phyloP scores from a whole-genome alignment of 495 filamentous ascomycete species.

The Platismatia glauca region DNA sequence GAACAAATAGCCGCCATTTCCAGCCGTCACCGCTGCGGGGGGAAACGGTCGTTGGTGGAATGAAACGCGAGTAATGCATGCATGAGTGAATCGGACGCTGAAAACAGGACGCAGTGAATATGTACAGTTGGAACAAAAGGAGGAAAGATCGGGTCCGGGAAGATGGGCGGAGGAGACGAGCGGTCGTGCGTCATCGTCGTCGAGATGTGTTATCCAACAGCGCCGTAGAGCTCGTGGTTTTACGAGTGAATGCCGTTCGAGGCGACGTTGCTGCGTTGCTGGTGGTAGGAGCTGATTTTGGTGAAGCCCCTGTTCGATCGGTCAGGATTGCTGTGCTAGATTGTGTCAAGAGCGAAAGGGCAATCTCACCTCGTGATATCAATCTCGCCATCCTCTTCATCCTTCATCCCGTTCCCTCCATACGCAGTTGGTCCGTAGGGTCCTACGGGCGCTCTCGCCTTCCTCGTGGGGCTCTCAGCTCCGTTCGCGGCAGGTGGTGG shows the following conservation, averaged over 20 bases:
- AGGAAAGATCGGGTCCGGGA: not conserved
- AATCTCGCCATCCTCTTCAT: conserved; percentile 51
- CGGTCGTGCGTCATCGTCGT: not conserved
- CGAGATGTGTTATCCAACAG: not conserved
- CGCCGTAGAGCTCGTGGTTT: not conserved
- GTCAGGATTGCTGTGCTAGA: conserved; percentile 12
- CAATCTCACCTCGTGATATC: conserved; percentile 55
- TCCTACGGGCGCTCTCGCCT: conserved; percentile 1
- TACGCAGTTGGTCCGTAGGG: conserved; percentile 12
- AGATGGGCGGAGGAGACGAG: not conserved
- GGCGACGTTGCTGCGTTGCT: conserved; percentile 40
- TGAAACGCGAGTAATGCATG: not conserved
- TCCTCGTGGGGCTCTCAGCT: conserved; percentile 28
- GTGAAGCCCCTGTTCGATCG: conserved; percentile 55
- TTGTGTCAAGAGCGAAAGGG: not conserved
- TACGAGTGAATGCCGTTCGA: not conserved
- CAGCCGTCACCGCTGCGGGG: not conserved
- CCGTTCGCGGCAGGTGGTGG: conserved; percentile 46
- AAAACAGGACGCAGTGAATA: not conserved
- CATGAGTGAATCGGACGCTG: not conserved
- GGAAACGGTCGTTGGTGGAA: not conserved
- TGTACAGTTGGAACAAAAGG: not conserved
- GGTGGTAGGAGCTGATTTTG: conserved; percentile 60
- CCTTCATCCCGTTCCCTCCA: conserved; percentile 33
- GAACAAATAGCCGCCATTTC: not conserved